A percentile compares a stretch with the other conserved stretches of the same genome.
phyloP scores from a whole-genome alignment of 495 filamentous ascomycete genomes.

The Neurospora tetraspora region DNA sequence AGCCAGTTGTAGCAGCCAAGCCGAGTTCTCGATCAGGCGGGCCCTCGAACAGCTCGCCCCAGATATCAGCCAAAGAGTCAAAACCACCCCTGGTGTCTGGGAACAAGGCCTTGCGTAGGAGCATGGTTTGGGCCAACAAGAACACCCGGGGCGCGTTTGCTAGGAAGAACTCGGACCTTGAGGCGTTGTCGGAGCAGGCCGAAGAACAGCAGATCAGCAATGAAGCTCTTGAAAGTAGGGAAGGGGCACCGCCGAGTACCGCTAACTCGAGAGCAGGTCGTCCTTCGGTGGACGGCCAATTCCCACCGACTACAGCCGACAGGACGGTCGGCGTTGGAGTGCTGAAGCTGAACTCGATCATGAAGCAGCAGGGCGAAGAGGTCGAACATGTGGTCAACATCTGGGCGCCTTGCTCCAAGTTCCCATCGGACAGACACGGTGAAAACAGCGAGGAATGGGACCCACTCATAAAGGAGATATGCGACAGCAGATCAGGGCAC shows the following conservation, averaged over 20 bases:
- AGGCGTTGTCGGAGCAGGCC: slow-evolving; percentile 37
- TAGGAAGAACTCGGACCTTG: slow-evolving; percentile 36
- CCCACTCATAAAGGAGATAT: slow-evolving; percentile 59
- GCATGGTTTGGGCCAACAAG: slow-evolving; percentile 70
- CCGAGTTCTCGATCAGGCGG: slow-evolving; percentile 37
- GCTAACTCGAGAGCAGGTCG: slow-evolving; percentile 40
- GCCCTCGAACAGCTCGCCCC: slow-evolving; percentile 21
- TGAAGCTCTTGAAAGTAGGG: slow-evolving; percentile 27
- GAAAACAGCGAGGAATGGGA: slow-evolving; percentile 59
- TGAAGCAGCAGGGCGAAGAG: slow-evolving; percentile 68
- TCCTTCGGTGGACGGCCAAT: slow-evolving; percentile 36
- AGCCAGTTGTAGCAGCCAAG: slow-evolving; percentile 39
- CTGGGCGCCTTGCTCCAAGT: slow-evolving; percentile 52
- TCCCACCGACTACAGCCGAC: slow-evolving; percentile 28
- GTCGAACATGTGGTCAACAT: slow-evolving; percentile 68
- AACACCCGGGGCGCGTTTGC: slow-evolving; percentile 38
- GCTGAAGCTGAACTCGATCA: slow-evolving; percentile 65
- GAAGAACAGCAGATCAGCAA: slow-evolving; percentile 26
- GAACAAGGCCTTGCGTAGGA: slow-evolving; percentile 59
- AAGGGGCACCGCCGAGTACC: slow-evolving; percentile 43
- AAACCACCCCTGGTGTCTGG: slow-evolving; percentile 34
- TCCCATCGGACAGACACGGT: slow-evolving; percentile 41
- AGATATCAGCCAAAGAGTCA: slow-evolving; percentile 27
- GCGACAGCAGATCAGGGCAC: slow-evolving; percentile 59
- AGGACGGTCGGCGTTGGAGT: slow-evolving; percentile 74